A percentile compares a stretch with the other conserved stretches of the same genome.
These are phyloP conservation scores for Arachis hypogaea DNA, from an alignment of 306 rosid species.

Conservation along the genomic window DNA sequence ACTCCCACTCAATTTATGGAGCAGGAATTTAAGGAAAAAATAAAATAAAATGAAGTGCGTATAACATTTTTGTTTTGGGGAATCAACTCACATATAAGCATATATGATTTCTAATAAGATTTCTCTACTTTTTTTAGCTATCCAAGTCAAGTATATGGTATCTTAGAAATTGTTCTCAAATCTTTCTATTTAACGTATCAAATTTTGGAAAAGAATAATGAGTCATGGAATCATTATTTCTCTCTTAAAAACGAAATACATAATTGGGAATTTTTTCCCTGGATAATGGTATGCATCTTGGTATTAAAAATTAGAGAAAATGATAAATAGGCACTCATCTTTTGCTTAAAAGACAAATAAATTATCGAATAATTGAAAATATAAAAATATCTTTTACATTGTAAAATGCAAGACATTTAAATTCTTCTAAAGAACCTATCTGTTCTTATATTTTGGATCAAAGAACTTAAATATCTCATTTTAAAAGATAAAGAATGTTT, in stretches of 20 bases:
- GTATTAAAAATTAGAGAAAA: too few species aligned
- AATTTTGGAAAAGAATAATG: neutral
- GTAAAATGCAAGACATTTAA: too few species aligned
- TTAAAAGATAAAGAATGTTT: too few species aligned
- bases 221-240: neutral
- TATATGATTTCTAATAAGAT: constrained; percentile 4
- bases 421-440: too few species aligned
- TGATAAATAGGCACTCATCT: too few species aligned
- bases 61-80: constrained; percentile 27
- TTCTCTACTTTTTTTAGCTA: neutral
- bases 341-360: too few species aligned
- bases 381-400: too few species aligned
- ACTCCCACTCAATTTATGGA: constrained; percentile 40
- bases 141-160: neutral
- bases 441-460: too few species aligned
- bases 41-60: neutral
- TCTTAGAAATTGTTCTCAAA: constrained; percentile 3
- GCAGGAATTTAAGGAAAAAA: constrained; percentile 15
- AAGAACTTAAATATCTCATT: too few species aligned
- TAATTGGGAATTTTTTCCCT: too few species aligned
- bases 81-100: constrained; percentile 3
- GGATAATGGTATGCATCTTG: neutral
- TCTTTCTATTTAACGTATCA: neutral
- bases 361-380: too few species aligned
- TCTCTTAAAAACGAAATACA: too few species aligned